Evolutionary conservation across 2,329 filamentous ascomycete genomes (phyloP).

Genomic region (Pseudohalonectria lignicola): DNA sequence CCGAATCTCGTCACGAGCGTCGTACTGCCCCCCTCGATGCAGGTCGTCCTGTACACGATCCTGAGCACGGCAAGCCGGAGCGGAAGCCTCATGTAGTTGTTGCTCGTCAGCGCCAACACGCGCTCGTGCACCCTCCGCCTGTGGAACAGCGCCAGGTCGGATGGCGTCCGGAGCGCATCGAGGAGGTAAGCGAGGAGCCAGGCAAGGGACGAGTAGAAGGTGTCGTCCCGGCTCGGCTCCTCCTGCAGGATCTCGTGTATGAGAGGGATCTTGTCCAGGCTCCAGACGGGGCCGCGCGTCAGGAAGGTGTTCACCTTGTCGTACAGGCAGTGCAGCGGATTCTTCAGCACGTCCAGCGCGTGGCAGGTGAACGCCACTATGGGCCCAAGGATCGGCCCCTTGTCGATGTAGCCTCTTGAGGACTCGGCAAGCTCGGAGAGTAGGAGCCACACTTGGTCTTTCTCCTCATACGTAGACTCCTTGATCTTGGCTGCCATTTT

Average conservation of each 20-base stretch:
- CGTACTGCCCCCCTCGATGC: constrained; percentile 61
- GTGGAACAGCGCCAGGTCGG: constrained; percentile 51
- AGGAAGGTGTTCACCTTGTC: constrained; percentile 79
- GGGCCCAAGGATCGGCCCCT: constrained; percentile 56
- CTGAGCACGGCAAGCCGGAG: constrained; percentile 48
- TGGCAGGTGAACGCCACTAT: constrained; percentile 66
- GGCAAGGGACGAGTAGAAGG: constrained; percentile 58
- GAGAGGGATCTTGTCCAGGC: constrained; percentile 61
- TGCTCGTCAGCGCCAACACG: constrained; percentile 56
- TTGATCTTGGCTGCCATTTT: constrained; percentile 54
- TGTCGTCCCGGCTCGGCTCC: constrained; percentile 61
- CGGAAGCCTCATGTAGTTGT: constrained; percentile 48
- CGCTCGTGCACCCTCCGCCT: constrained; percentile 62
- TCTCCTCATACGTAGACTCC: constrained; percentile 63
- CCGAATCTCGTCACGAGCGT: constrained; percentile 73
- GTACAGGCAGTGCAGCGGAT: constrained; percentile 75
- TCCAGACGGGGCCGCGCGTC: constrained; percentile 67
- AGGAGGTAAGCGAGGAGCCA: constrained; percentile 67
- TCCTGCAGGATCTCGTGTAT: constrained; percentile 50
- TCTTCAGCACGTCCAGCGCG: constrained; percentile 57
- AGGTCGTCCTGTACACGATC: constrained; percentile 57
- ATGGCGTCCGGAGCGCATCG: constrained; percentile 48
- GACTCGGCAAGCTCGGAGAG: constrained; percentile 75
- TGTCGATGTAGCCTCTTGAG: constrained; percentile 39
- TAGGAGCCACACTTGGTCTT: constrained; percentile 68